A percentile compares a stretch with the other conserved stretches of the same genome.
phyloP scores from a whole-genome alignment of 345 rosid genomes.

The Bruguiera parviflora region DNA sequence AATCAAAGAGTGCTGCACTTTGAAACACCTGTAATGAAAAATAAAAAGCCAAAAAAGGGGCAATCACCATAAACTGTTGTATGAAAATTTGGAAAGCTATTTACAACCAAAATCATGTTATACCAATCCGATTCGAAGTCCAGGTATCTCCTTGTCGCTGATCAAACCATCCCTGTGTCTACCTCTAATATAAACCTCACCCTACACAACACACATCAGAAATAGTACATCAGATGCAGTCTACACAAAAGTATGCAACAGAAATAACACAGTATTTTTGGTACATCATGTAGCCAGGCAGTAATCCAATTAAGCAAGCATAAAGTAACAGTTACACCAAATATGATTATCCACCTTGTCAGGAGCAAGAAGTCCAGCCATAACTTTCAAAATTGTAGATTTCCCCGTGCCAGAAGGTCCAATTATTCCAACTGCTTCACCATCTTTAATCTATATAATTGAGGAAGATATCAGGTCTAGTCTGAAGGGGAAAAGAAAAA shows the following conservation, averaged over 20 bases:
- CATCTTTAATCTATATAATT: conserved; percentile 69
- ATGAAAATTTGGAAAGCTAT: not conserved
- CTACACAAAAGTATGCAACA: not conserved
- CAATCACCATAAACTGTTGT: not conserved
- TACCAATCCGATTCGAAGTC: conserved; percentile 95
- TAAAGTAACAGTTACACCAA: not conserved
- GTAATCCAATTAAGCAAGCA: not conserved
- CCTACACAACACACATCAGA: conserved; percentile 45
- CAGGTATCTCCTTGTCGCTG: conserved; percentile 70
- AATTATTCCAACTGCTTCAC: conserved; percentile 97
- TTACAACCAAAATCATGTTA: conserved; percentile 3
- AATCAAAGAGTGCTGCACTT: conserved; percentile 97
- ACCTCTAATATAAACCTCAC: conserved; percentile 83
- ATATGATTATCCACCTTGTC: conserved; percentile 57
- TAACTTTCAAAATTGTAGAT: conserved; percentile 86
- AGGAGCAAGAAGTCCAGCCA: conserved; percentile 98
- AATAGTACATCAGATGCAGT: not conserved
- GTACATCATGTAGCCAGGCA: not conserved
- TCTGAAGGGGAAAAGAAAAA: not conserved
- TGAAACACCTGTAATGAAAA: conserved; percentile 65
- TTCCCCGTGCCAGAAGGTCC: conserved; percentile 99
- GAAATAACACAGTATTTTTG: not conserved
- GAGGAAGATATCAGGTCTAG: not conserved
- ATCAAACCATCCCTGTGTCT: conserved; percentile 76
- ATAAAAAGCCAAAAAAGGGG: not conserved